A percentile compares a stretch with the other conserved stretches of the same genome.
phyloP scores from a whole-genome alignment of 192 early-diverging fungal genomes.

The Neocallimastix lanati region DNA sequence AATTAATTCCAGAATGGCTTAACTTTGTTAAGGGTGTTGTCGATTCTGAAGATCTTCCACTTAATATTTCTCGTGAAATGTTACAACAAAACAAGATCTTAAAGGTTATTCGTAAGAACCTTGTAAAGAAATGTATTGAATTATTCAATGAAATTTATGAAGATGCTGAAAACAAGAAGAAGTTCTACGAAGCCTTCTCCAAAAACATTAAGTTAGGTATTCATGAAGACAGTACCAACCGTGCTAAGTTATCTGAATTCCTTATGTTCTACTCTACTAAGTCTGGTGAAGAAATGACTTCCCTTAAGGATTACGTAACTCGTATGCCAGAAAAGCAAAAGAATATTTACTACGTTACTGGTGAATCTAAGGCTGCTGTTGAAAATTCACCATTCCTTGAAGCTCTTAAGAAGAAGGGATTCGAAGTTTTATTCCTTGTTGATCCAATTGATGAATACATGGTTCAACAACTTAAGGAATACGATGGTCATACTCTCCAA shows the following conservation, averaged over 20 bases:
- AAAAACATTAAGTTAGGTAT: slow-evolving; percentile 99
- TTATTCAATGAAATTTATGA: slow-evolving; percentile 93
- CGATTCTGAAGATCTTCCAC: slow-evolving; percentile 98
- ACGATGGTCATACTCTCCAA: slow-evolving; percentile 97
- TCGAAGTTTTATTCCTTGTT: slow-evolving; percentile 94
- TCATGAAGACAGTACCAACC: slow-evolving; percentile 96
- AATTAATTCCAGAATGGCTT: slow-evolving; percentile 97
- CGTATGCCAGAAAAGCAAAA: slow-evolving; percentile 99
- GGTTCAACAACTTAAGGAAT: slow-evolving; percentile 97
- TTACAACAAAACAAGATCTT: slow-evolving; percentile 99
- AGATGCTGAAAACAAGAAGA: slow-evolving; percentile 85
- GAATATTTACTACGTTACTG: slow-evolving; percentile 99
- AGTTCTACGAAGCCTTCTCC: slow-evolving; percentile 98
- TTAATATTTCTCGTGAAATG: slow-evolving; percentile 99
- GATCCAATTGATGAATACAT: slow-evolving; percentile 99
- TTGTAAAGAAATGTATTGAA: slow-evolving; percentile 98
- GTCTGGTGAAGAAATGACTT: slow-evolving; percentile 92
- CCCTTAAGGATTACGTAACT: slow-evolving; percentile 98
- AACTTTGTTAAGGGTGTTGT: slow-evolving; percentile 99
- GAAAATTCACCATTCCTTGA: slow-evolving; percentile 98
- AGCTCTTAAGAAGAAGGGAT: slow-evolving; percentile 97
- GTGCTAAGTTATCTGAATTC: slow-evolving; percentile 87
- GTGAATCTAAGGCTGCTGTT: slow-evolving; percentile 78
- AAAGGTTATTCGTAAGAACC: slow-evolving; percentile 98
- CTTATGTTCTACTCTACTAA: slow-evolving; percentile 98